A percentile compares a stretch with the other conserved stretches of the same genome.
These are phyloP conservation scores for Pichia sp. DNA, from an alignment of 1,139 yeast species.

Conservation along the genomic window DNA sequence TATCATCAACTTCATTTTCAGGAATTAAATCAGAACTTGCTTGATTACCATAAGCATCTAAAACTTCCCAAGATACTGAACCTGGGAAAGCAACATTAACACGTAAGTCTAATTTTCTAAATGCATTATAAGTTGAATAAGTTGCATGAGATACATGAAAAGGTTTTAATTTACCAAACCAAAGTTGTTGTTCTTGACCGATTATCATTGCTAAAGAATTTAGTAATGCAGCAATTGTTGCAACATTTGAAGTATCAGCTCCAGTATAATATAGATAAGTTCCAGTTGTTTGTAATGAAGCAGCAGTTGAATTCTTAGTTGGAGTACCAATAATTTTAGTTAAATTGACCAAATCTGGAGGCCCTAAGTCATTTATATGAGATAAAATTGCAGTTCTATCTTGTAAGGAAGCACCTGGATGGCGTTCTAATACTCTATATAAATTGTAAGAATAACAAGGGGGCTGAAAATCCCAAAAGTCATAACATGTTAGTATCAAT, in stretches of 20 bases:
- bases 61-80: slow-evolving; percentile 34
- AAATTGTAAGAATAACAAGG: not conserved
- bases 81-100: slow-evolving; percentile 69
- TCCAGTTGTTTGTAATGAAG: slow-evolving; percentile 33
- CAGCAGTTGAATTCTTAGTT: slow-evolving; percentile 26
- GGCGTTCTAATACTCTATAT: slow-evolving; percentile 43
- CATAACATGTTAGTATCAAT: not conserved
- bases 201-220: slow-evolving; percentile 48
- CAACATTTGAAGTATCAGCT: slow-evolving; percentile 50
- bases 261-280: slow-evolving; percentile 55
- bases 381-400: slow-evolving; percentile 49
- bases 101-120: slow-evolving; percentile 62
- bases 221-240: slow-evolving; percentile 53
- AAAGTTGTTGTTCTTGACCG: slow-evolving; percentile 44
- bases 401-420: slow-evolving; percentile 43
- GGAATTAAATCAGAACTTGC: slow-evolving; percentile 42
- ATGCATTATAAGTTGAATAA: slow-evolving; percentile 62
- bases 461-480: not conserved
- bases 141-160: slow-evolving; percentile 54
- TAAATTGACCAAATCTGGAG: slow-evolving; percentile 52
- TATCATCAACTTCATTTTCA: slow-evolving; percentile 52
- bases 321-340: slow-evolving; percentile 38
- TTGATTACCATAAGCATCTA: slow-evolving; percentile 34
- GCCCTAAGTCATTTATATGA: slow-evolving; percentile 47
- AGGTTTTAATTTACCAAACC: slow-evolving; percentile 51